These are phyloP conservation scores for Tubosaeta sp. DNA, from an alignment of 768 basidiomycete genomes.

Conservation along the genomic window DNA sequence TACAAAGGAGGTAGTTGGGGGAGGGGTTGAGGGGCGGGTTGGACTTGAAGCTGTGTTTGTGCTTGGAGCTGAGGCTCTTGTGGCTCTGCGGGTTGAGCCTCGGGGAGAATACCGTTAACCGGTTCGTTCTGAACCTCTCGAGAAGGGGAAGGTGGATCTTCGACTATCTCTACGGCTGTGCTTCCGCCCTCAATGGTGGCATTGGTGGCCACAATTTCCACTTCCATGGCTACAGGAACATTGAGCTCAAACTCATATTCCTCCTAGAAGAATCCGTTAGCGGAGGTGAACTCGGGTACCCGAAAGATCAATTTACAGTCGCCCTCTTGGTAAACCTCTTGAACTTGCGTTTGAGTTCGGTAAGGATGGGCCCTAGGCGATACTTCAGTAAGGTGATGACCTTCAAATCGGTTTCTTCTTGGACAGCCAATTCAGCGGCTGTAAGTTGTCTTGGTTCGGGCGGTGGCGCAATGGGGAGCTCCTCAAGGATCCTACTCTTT, in stretches of 20 bases:
- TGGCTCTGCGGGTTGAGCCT: slow-evolving; percentile 16
- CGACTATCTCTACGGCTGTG: slow-evolving; percentile 41
- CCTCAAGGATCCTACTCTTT: slow-evolving; percentile 79
- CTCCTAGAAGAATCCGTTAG: slow-evolving; percentile 46
- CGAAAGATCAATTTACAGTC: slow-evolving; percentile 44
- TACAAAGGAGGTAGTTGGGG: slow-evolving; percentile 50
- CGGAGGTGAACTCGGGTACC: neutral
- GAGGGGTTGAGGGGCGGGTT: slow-evolving; percentile 32
- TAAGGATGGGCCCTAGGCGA: slow-evolving; percentile 85
- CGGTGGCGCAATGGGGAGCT: slow-evolving; percentile 84
- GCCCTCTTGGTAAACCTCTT: slow-evolving; percentile 84
- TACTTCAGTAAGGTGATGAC: slow-evolving; percentile 80
- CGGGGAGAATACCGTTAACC: slow-evolving; percentile 35
- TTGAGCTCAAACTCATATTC: slow-evolving; percentile 60
- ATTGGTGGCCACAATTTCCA: slow-evolving; percentile 35
- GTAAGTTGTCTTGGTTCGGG: slow-evolving; percentile 80
- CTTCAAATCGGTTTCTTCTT: slow-evolving; percentile 77
- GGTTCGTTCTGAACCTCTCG: slow-evolving; percentile 32
- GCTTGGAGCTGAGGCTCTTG: slow-evolving; percentile 33
- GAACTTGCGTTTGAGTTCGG: slow-evolving; percentile 88
- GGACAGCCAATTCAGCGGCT: slow-evolving; percentile 74
- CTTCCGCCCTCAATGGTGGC: slow-evolving; percentile 38
- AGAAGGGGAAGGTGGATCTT: slow-evolving; percentile 22
- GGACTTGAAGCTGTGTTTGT: slow-evolving; percentile 32
- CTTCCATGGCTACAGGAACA: slow-evolving; percentile 23